Evolutionary conservation across 2,329 filamentous ascomycete species (phyloP), one percentile per base, ranked within the genome.

Genomic region (Phoma sp.): DNA sequence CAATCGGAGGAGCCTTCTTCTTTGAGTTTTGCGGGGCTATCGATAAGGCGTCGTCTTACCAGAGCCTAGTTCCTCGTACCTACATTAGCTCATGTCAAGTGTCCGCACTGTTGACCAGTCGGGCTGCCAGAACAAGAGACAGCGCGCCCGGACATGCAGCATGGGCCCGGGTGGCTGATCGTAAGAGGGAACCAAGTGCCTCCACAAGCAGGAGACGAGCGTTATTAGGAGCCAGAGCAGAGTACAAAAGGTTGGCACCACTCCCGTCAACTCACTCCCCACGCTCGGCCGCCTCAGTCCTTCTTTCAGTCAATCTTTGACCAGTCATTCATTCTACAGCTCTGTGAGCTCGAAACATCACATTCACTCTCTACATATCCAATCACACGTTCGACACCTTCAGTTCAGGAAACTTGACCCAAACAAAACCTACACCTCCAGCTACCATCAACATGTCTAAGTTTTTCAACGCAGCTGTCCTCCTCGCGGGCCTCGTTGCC

Each of bases 301-400:
- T 57, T 64, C 64, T 57, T 57, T 67, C 58, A 57, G 65, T 68
- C 65, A 60, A 37, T 60, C 50, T 51, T 66, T 65, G 64, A 65
- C 65, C 49, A 61, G 51, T 62, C 64, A 60, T 57, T 68, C 64
- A 51, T 69, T 69, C 57, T 39, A 63, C 68, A 71, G 67, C 67
- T 68, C 69, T 62, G 68, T 43, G 68, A 69, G 69, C 69, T 70
- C 32, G 65, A 58, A 44, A 35, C 51, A 48, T 48, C 46, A 63
- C 59, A 57, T 55, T 57, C 53, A 54, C 48, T 62, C 53, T 58
- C 58, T 39, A 45, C 44, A 53, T 43, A 60, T 22, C 36, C 41
- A 24, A 51, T 39, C 24, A 40, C 15, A 32, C 46, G 29, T 15
- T 25, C 46, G 43, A 55, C 51, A 45, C 46, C 22, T 33, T 32